Base-by-base conservation (phyloP, 768 basidiomycete genomes). In the Neoboletus subvelutipes region DNA sequence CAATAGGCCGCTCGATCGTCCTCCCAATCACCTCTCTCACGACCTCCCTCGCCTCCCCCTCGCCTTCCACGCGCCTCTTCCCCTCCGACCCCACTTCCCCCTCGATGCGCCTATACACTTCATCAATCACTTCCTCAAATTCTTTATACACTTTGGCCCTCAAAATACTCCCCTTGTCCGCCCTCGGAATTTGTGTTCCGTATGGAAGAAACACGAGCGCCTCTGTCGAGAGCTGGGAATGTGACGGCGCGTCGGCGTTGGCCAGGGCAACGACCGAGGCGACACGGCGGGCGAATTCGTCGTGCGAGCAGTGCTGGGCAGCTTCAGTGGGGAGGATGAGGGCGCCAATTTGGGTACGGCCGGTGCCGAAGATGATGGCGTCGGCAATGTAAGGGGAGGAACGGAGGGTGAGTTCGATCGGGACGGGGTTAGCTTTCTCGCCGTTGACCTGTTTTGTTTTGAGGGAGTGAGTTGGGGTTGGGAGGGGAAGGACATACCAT, bases 351-450 rank as follows among this genome's bases (percentile, higher is more conserved):
- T 84, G 82, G 8, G 80, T 75, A 28, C 77, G 67, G 11, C 70
- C 77, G 17, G 77, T 72, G 12, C 83, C 83, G 41, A 84, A 84
- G 49, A 84, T 77, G 60, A 84, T 76, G 31, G 78, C 81, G 52
- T 84, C 83, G 0, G 72, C 67, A 18, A 83, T 74, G 50, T 75
- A 75, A 1, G 80, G 76, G 4, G 69, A 69, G 3, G 81, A 80
- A 20, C 79, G 78, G 52, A 83, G 76, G 20, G 74, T 70, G 39
- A 81, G 73, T 60, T 83, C 82, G 52, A 83, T 81, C 0, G 82
- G 80, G 5, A 81, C 78, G 6, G 81, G 81, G 58, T 82, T 82
- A 11, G 80, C 82, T 71, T 84, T 84, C 68, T 84, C 82, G 8
- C 83, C 81, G 12, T 69, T 68, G 1, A 71, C 61, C 67, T 68